Evolutionary conservation across 371 early-diverging fungal genomes (phyloP).

Genomic region (Capillidium heterosporum): DNA sequence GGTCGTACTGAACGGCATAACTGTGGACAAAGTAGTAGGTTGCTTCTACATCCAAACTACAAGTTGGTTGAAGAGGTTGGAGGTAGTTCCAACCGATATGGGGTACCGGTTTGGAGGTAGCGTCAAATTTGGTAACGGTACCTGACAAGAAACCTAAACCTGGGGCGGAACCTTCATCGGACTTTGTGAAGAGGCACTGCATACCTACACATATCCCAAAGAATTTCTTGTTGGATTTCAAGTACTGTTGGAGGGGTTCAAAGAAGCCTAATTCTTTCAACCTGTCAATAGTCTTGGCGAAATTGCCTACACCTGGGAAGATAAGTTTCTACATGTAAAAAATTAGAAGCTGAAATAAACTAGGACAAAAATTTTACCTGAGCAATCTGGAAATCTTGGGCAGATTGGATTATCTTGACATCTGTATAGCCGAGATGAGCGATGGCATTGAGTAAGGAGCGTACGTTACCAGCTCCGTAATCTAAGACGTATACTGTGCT

Average conservation of each 20-base stretch:
- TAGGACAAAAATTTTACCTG: constrained; percentile 33
- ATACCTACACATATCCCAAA: constrained; percentile 97
- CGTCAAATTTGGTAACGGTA: constrained; percentile 43
- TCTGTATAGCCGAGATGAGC: constrained; percentile 59
- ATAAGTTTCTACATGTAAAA: constrained; percentile 58
- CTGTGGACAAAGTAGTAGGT: constrained; percentile 95
- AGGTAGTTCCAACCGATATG: constrained; percentile 94
- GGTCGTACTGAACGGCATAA: constrained; percentile 53
- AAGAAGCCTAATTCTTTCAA: constrained; percentile 53
- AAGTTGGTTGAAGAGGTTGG: constrained; percentile 11
- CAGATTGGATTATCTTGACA: constrained; percentile 46
- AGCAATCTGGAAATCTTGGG: constrained; percentile 69
- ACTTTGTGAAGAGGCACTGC: constrained; percentile 85
- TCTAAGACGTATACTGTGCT: constrained; percentile 55
- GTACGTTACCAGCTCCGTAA: constrained; percentile 97
- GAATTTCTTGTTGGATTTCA: constrained; percentile 69
- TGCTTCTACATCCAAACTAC: constrained; percentile 21
- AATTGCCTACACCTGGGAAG: constrained; percentile 96
- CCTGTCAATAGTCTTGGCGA: constrained; percentile 75
- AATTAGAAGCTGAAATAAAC: background rate
- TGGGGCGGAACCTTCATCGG: constrained; percentile 44
- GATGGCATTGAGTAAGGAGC: constrained; percentile 88
- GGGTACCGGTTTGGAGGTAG: constrained; percentile 63
- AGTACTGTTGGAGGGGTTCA: constrained; percentile 63
- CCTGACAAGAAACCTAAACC: constrained; percentile 80